Base-by-base conservation (phyloP, 106 monocot species). In the Allium cepa region DNA sequence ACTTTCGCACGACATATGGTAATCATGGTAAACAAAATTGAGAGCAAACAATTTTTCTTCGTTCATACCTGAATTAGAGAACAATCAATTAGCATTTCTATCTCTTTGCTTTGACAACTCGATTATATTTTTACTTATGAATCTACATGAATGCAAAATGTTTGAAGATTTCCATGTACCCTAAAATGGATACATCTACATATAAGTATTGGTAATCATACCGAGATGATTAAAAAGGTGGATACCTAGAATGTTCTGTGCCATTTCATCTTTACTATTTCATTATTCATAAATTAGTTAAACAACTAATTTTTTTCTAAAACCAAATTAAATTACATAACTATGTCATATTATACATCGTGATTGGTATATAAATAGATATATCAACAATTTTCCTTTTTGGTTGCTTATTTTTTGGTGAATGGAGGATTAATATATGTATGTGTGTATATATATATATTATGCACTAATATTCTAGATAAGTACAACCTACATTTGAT, bases 51-150 rank as follows among this genome's bases (percentile, higher is more conserved):
- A 53, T 53, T 15, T 53, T 53, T 53, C 49, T 64, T 46, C 15
- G 51, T 53, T 50, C 53, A 51, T 27, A 67, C 50, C 50, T 67
- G 66, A 7, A 67, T 49, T 11, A 27, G 5, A 12, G 66, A 67
- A 67, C 66, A 67, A 14, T 52, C 47, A 9, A 67, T 18, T 10
- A 67, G 52, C 26, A 50, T 67, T 22, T 53, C 66, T 18, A 67
- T 67, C 7, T 67, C 66, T 53, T 67, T 52, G 52, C 17, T 67
- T 67, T 67, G 22, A 67, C 66, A 51, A 67, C 66, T 50, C 18
- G 22, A 26, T 67, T 49, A 10, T 26, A 17, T 13, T 67, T 26
- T 49, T 52, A 67, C 66, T 67, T 67, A 15, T 49, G 66, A 52
- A 67, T 67, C 66, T 67, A 11, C 22, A 66, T 52, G 11, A 53